Evolutionary conservation across 1,284 basidiomycete species (phyloP).

Genomic region (Heliocybe sulcata): DNA sequence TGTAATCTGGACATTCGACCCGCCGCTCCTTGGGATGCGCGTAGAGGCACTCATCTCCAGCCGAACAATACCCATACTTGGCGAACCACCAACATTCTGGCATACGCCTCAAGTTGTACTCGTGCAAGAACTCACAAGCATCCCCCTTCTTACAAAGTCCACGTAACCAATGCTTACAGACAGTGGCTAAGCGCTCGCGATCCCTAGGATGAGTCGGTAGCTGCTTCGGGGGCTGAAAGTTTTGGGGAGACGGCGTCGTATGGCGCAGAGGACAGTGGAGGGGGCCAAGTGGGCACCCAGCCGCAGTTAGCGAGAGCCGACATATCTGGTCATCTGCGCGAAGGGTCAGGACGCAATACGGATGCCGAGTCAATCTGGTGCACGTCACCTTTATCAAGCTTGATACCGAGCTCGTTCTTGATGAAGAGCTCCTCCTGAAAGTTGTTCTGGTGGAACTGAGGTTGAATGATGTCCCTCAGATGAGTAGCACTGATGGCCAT

Average conservation of each 20-base stretch:
- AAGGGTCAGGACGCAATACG: conserved; percentile 8
- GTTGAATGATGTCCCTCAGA: conserved; percentile 72
- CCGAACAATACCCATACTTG: conserved; percentile 96
- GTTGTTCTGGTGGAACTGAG: conserved; percentile 92
- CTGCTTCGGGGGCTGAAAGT: conserved; percentile 84
- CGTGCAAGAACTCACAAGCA: conserved; percentile 97
- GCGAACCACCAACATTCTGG: conserved; percentile 99
- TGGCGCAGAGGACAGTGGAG: conserved; percentile 87
- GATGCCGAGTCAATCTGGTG: neutral
- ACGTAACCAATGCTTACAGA: conserved; percentile 99
- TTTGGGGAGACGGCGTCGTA: conserved; percentile 76
- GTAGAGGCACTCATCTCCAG: conserved; percentile 97
- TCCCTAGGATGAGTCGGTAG: conserved; percentile 77
- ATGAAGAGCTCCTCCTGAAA: conserved; percentile 80
- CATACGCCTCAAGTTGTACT: conserved; percentile 97
- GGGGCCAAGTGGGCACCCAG: conserved; percentile 85
- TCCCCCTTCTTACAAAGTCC: conserved; percentile 99
- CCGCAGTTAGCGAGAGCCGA: conserved; percentile 67
- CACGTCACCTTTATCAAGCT: conserved; percentile 82
- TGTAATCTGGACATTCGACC: conserved; percentile 94
- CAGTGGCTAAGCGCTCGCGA: conserved; percentile 81
- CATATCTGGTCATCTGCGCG: conserved; percentile 85
- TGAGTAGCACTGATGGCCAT: conserved; percentile 51
- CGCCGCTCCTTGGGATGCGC: conserved; percentile 93
- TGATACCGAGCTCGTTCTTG: conserved; percentile 80